A percentile compares a stretch with the other conserved stretches of the same genome.
Conservation (phyloP, 805 yeast species). For the Saturnispora besseyi region DNA sequence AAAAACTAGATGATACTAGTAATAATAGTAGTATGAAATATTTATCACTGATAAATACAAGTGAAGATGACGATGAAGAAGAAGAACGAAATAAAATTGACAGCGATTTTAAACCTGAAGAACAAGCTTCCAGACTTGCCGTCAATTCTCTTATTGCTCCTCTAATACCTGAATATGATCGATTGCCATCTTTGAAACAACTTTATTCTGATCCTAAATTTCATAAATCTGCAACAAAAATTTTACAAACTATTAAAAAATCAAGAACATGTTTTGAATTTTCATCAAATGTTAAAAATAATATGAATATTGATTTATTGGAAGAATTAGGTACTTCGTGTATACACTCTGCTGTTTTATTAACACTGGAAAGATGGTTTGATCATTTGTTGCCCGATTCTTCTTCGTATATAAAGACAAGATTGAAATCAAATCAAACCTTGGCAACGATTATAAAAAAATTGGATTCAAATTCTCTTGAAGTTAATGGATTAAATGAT, state of each 20-base stretch:
- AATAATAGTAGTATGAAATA: neutral
- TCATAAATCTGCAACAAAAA: slow-evolving; percentile 18
- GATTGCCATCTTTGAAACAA: slow-evolving; percentile 21
- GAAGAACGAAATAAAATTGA: neutral
- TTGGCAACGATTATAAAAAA: slow-evolving; percentile 39
- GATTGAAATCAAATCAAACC: slow-evolving; percentile 28
- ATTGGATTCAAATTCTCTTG: slow-evolving; percentile 33
- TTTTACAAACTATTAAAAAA: slow-evolving; percentile 43
- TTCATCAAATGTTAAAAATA: slow-evolving; percentile 7
- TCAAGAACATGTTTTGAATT: slow-evolving; percentile 56
- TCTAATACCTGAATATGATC: slow-evolving; percentile 12
- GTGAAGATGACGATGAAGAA: neutral
- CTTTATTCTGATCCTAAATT: slow-evolving; percentile 23
- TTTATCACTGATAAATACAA: neutral
- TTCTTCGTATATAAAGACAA: slow-evolving; percentile 38
- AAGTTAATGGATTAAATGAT: slow-evolving; percentile 33
- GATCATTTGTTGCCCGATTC: slow-evolving; percentile 45
- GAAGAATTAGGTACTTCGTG: slow-evolving; percentile 51
- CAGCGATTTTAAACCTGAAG: slow-evolving; percentile 11
- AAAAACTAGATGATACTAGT: neutral
- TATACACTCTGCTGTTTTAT: slow-evolving; percentile 45
- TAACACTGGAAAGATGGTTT: slow-evolving; percentile 57
- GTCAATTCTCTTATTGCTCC: slow-evolving; percentile 42
- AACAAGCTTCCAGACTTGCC: slow-evolving; percentile 34
- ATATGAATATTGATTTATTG: slow-evolving; percentile 33